Percentiles rank a stretch among this genome's conserved stretches.
phyloP scores from a whole-genome alignment of 202 grass and related monocot genomes.

The Carex arenaria region DNA sequence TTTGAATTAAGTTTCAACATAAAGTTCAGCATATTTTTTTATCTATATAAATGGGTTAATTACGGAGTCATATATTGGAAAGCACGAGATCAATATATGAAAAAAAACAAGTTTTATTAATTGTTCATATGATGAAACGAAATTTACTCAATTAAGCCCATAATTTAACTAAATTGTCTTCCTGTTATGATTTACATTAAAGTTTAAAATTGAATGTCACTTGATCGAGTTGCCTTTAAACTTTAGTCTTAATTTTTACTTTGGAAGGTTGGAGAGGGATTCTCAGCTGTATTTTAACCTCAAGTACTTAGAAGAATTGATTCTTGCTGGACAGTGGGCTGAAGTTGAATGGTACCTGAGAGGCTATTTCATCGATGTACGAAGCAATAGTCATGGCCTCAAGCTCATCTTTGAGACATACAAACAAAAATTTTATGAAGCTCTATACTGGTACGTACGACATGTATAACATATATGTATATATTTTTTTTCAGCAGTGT shows the following conservation, averaged over 20 bases:
- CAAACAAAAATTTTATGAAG: slow-evolving; percentile 8
- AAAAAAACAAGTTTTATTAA: too few species aligned
- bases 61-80: too few species aligned
- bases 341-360: slow-evolving; percentile 19
- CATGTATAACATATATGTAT: not conserved
- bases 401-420: not conserved
- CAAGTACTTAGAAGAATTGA: not conserved
- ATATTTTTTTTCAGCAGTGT: not conserved
- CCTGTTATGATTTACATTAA: not conserved
- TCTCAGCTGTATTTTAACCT: slow-evolving; percentile 2
- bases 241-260: not conserved
- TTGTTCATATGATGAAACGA: not conserved
- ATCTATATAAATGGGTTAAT: too few species aligned
- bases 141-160: not conserved
- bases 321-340: not conserved
- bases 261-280: slow-evolving; percentile 11
- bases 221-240: not conserved
- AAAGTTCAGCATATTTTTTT: too few species aligned
- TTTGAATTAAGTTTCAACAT: too few species aligned
- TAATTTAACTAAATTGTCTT: not conserved
- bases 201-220: not conserved
- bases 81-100: too few species aligned
- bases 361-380: not conserved
- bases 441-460: not conserved
- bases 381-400: not conserved